A percentile compares a stretch with the other conserved stretches of the same genome.
phyloP scores from a whole-genome alignment of 2,329 filamentous ascomycete species.

The Aspergillus sp. region DNA sequence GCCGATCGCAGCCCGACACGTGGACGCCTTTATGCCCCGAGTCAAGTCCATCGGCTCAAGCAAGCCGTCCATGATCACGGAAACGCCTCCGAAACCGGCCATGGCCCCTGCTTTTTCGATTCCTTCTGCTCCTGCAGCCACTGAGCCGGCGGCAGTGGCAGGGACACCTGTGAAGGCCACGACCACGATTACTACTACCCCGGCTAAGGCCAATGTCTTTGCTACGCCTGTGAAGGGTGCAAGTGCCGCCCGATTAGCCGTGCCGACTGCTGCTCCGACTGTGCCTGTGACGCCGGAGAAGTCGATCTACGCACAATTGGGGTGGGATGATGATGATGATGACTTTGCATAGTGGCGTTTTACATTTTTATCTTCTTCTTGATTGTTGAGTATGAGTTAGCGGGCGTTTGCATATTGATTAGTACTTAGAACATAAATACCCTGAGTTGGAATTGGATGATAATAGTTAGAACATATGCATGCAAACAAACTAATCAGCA shows the following conservation, averaged over 20 bases:
- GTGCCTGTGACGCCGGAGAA: slow-evolving; percentile 38
- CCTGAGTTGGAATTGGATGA: no score
- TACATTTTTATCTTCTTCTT: neutral
- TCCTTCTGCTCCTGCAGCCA: neutral
- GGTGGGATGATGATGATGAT: slow-evolving; percentile 49
- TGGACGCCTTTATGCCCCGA: slow-evolving; percentile 15
- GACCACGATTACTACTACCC: neutral
- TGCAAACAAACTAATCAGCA: no score
- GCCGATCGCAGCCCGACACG: slow-evolving; percentile 29
- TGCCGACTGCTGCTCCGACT: slow-evolving; percentile 15
- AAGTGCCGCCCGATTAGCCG: slow-evolving; percentile 21
- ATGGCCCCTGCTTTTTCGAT: slow-evolving; percentile 1
- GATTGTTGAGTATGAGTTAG: neutral
- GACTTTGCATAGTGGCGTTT: slow-evolving; percentile 26
- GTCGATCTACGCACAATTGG: slow-evolving; percentile 46
- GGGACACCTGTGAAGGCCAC: slow-evolving; percentile 9
- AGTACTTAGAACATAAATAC: neutral
- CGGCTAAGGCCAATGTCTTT: slow-evolving; percentile 20
- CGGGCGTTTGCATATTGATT: neutral
- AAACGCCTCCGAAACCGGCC: slow-evolving; percentile 31
- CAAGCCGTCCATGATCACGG: slow-evolving; percentile 28
- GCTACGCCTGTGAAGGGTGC: slow-evolving; percentile 36
- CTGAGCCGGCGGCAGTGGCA: neutral
- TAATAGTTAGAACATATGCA: no score
- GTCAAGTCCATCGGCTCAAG: slow-evolving; percentile 6